Conservation (phyloP, 2,329 filamentous ascomycete genomes). For the Cercospora citrullina region DNA sequence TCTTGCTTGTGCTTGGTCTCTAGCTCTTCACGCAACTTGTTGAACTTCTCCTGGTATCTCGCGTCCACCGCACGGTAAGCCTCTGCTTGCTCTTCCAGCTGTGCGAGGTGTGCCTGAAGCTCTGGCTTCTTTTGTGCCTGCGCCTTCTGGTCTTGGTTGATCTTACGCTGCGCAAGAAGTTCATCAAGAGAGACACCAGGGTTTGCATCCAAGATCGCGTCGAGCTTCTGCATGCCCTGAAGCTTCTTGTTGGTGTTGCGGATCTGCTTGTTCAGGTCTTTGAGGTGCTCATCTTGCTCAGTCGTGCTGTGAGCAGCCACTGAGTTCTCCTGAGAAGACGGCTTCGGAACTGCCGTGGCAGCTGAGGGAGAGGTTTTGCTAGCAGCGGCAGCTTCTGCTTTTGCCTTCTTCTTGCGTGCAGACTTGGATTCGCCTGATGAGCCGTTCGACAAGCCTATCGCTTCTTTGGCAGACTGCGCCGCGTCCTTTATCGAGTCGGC, state of each 20-base stretch:
- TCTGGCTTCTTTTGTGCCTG: conserved; percentile 75
- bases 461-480: conserved; percentile 41
- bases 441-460: conserved; percentile 55
- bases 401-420: conserved; percentile 50
- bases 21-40: conserved; percentile 58
- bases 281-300: conserved; percentile 76
- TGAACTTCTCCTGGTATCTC: conserved; percentile 65
- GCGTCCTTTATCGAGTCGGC: conserved; percentile 14
- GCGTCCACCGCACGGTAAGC: conserved; percentile 75
- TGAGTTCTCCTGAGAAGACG: conserved; percentile 29
- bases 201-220: conserved; percentile 68
- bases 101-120: conserved; percentile 66
- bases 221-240: conserved; percentile 71
- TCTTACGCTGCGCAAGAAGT: conserved; percentile 68
- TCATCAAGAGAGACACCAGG: conserved; percentile 70
- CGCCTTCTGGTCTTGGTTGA: conserved; percentile 78
- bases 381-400: conserved; percentile 42
- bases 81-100: conserved; percentile 71
- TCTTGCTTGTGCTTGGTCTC: conserved; percentile 58
- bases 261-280: conserved; percentile 89
- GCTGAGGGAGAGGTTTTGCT: conserved; percentile 28
- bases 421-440: conserved; percentile 53
- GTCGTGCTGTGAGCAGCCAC: conserved; percentile 51
- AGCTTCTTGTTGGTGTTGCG: conserved; percentile 95
- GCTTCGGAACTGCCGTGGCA: conserved; percentile 25